Base-by-base conservation (phyloP, 139 green algal genomes). In the Picochlorum costavermella region DNA sequence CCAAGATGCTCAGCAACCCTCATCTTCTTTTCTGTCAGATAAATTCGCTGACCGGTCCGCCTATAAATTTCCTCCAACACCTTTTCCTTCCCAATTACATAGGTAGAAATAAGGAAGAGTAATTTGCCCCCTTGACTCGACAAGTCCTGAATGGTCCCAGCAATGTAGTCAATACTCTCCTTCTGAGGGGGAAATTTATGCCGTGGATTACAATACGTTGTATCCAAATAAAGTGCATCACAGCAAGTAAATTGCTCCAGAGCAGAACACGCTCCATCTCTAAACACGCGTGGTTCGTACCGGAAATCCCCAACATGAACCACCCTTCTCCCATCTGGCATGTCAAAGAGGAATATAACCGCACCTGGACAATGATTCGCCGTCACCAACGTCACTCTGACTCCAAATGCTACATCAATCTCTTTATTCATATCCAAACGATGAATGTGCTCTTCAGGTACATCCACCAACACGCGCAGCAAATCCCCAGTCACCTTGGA, bases 291-390 rank as follows among this genome's bases (percentile, higher is more conserved):
- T 25, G 17, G 33, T 13, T 40, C 33, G 72, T 79, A 90, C 6
- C 87, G 75, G 74, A 93, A 88, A 67, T 94, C 88, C 4, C 87
- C 87, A 0, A 66, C 73, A 44, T 93, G 87, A 2, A 95, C 49
- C 64, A 81, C 89, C 13, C 60, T 56, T 17, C 63, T 48, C 3
- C 76, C 78, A 29, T 71, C 69, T 5, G 74, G 71, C 62, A 91
- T 61, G 10, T 68, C 40, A 61, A 95, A 94, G 16, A 95, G 76
- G 30, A 95, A 67, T 68, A 75, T 66, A 40, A 69, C 81, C 10
- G 86, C 86, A 6, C 86, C 86, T 6, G 86, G 86, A 67, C 86
- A 94, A 77, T 94, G 86, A 69, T 91, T 89, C 45, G 86, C 86
- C 36, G 88, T 80, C 3, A 92, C 65, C 36, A 90, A 74, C 1